Evolutionary conservation across 306 rosid species (phyloP), one percentile per base, ranked within the genome.

Genomic region (Prunus salicina): DNA sequence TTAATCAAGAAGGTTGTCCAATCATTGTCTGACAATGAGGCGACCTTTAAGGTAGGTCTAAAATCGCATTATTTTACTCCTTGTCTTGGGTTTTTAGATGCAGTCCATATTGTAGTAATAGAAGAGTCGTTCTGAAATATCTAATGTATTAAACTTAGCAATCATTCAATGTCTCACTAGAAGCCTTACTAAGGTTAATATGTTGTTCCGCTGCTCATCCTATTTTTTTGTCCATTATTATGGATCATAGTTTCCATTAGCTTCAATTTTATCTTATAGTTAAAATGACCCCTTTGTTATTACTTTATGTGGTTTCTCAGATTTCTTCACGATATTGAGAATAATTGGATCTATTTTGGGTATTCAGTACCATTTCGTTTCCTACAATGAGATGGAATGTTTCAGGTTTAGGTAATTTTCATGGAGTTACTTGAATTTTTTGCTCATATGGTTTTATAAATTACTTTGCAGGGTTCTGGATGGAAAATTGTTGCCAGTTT

Each of bases 401-500:
- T 63, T 22, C 65, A 55, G 57, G 63, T 14, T 49, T 60, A 49
- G 27, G 18, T 71, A 41, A 73, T 43, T 73, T 2, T 34, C 11
- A 61, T 18, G 25, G 25, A 27, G 32, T 46, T 43, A 2, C 3
- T 18, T 27, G 30, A 18, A 27, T 27, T 49, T 12, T 24, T 63
- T 50, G 61, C 16, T 18, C 7, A 12, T 61, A 20, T 78, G 27
- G 8, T 25, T 19, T 71, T 18, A 41, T 61, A 57, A 65, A 52
- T 50, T 20, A 4, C n/a, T 56, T 87, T 78, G 80, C 84, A 95
- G 99, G 99, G 99, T 83, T 25, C 98, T 87, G 99, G 99, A 73
- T 95, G 99, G 99, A 95, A 95, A 89, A 88, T 95, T 77, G 99
- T 95, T 88, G 87, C 96, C 28, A 90, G 96, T 84, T 95, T 95